Evolutionary conservation across 495 filamentous ascomycete species (phyloP).

Genomic region (Oidiodendron maius): DNA sequence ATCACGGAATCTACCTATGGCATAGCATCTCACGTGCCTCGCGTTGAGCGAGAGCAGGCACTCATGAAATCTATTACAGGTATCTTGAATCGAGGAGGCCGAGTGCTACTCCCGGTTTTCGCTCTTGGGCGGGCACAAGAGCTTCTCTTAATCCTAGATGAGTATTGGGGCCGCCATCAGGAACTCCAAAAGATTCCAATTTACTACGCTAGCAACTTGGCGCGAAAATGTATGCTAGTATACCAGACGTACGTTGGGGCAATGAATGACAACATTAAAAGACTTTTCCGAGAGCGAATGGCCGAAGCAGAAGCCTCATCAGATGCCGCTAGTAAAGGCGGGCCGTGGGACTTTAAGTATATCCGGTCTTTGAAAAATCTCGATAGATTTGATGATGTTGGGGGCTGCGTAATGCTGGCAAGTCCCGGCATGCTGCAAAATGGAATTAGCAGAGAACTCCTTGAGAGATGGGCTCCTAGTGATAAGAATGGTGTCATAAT

Average conservation of each 20-base stretch:
- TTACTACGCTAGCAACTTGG: constrained; percentile 92
- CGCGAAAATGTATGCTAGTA: constrained; percentile 94
- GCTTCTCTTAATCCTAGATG: constrained; percentile 87
- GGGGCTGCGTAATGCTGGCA: constrained; percentile 93
- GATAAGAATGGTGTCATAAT: constrained; percentile 94
- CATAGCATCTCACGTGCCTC: constrained; percentile 82
- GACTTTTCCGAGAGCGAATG: constrained; percentile 78
- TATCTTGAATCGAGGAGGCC: constrained; percentile 83
- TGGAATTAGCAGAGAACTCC: constrained; percentile 82
- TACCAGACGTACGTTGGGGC: constrained; percentile 96
- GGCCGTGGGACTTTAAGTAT: constrained; percentile 94
- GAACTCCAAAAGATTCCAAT: constrained; percentile 88
- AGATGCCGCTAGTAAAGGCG: constrained; percentile 64
- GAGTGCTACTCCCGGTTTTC: constrained; percentile 92
- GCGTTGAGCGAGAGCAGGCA: constrained; percentile 81
- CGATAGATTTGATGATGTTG: constrained; percentile 93
- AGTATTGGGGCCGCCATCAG: constrained; percentile 86
- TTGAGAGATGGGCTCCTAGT: constrained; percentile 94
- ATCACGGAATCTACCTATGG: constrained; percentile 98
- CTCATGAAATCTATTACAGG: constrained; percentile 92
- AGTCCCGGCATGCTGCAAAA: constrained; percentile 97
- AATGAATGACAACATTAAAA: constrained; percentile 99
- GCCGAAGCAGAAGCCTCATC: constrained; percentile 75
- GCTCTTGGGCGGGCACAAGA: constrained; percentile 92
- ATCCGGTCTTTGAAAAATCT: constrained; percentile 86